A percentile compares a stretch with the other conserved stretches of the same genome.
phyloP scores from a whole-genome alignment of 176 grass and related monocot species.

The Juncus effusus region DNA sequence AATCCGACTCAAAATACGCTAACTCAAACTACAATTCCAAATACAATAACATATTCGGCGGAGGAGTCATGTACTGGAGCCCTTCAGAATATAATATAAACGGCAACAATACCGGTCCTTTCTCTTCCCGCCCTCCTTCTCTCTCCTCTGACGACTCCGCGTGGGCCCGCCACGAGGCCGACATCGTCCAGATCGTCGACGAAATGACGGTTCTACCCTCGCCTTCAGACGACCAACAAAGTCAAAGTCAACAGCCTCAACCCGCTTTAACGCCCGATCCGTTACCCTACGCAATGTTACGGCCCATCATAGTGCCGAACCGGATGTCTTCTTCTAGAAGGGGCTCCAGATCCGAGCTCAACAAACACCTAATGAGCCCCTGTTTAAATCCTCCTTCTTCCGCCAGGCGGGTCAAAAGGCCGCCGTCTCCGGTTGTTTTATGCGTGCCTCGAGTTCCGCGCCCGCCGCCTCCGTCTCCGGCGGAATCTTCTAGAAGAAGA shows the following conservation, averaged over 20 bases:
- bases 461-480: slow-evolving; percentile 66
- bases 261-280: slow-evolving; percentile 33
- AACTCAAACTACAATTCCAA: slow-evolving; percentile 18
- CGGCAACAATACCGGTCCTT: slow-evolving; percentile 36
- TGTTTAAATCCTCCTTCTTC: slow-evolving; percentile 43
- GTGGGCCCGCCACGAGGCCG: slow-evolving; percentile 96
- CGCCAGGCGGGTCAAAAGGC: slow-evolving; percentile 72
- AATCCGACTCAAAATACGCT: slow-evolving; percentile 47
- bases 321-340: slow-evolving; percentile 46
- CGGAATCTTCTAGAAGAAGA: slow-evolving; percentile 65
- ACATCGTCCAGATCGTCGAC: slow-evolving; percentile 83
- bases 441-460: slow-evolving; percentile 79
- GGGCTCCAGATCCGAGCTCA: slow-evolving; percentile 84
- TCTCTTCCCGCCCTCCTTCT: slow-evolving; percentile 73
- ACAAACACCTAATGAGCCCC: slow-evolving; percentile 72
- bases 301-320: slow-evolving; percentile 78
- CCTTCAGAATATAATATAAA: slow-evolving; percentile 73
- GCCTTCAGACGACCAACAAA: slow-evolving; percentile 41
- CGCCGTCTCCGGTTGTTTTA: slow-evolving; percentile 89
- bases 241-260: slow-evolving; percentile 6
- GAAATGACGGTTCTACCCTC: slow-evolving; percentile 65
- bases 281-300: slow-evolving; percentile 82
- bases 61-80: slow-evolving; percentile 99
- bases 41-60: slow-evolving; percentile 93
- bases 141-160: slow-evolving; percentile 95